Evolutionary conservation across 176 grass and related monocot species (phyloP).

Genomic region (Eragrostis curvula): DNA sequence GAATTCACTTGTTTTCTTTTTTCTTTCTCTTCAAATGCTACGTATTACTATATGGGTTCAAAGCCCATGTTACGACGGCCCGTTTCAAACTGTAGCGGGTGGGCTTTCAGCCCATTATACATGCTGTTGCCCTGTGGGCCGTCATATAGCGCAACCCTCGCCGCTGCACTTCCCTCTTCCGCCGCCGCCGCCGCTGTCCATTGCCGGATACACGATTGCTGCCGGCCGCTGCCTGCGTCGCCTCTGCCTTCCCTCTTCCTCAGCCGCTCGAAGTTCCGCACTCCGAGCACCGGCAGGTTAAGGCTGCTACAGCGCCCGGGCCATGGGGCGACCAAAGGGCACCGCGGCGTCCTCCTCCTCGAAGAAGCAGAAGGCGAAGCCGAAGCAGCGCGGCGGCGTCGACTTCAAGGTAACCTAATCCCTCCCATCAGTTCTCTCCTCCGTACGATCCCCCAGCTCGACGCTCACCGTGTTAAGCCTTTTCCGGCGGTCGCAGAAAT

Average conservation of each 20-base stretch:
- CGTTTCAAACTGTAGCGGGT: too few species aligned
- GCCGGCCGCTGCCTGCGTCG: slow-evolving; percentile 13
- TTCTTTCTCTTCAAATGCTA: too few species aligned
- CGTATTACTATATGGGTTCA: too few species aligned
- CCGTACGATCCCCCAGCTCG: background rate
- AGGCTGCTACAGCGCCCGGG: background rate
- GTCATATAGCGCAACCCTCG: too few species aligned
- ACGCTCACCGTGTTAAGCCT: background rate
- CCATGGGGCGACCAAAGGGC: slow-evolving; percentile 54
- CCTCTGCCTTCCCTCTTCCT: background rate
- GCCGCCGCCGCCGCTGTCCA: too few species aligned
- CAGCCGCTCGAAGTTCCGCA: background rate
- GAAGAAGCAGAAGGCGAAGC: slow-evolving; percentile 56
- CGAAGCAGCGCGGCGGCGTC: slow-evolving; percentile 63
- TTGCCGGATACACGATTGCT: too few species aligned
- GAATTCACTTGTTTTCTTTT: too few species aligned
- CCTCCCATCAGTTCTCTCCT: background rate
- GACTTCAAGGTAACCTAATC: slow-evolving; percentile 59
- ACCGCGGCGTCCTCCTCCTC: slow-evolving; percentile 25
- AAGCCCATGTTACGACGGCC: too few species aligned
- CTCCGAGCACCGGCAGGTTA: background rate
- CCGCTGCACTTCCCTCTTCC: too few species aligned
- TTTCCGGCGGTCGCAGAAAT: slow-evolving; percentile 59
- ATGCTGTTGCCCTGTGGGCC: too few species aligned
- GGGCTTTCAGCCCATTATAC: too few species aligned